phyloP scores from a whole-genome alignment of 2,329 filamentous ascomycete genomes.

The Xylariaceae sp. region DNA sequence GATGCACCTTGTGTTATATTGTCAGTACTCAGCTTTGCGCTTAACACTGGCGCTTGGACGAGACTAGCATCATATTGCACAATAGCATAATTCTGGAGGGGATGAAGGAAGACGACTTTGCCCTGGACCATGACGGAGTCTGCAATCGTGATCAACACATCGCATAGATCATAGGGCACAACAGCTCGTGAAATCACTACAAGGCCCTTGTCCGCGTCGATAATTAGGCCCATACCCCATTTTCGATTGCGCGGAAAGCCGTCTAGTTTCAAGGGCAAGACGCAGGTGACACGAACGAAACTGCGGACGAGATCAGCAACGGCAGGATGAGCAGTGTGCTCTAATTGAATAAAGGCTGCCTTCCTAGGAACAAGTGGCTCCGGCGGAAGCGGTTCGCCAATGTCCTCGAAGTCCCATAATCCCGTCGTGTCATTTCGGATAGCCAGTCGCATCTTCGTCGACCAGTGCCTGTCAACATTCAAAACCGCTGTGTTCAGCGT shows the following conservation, averaged over 20 bases:
- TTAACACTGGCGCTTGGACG: conserved; percentile 90
- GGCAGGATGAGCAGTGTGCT: conserved; percentile 80
- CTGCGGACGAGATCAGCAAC: conserved; percentile 92
- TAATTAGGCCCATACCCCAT: conserved; percentile 94
- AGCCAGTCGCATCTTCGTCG: conserved; percentile 88
- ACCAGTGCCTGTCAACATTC: conserved; percentile 93
- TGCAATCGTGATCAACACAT: conserved; percentile 92
- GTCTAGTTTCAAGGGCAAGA: conserved; percentile 93
- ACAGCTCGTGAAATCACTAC: conserved; percentile 93
- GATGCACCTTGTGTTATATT: conserved; percentile 89
- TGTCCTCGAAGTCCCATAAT: conserved; percentile 88
- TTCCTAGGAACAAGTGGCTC: conserved; percentile 67
- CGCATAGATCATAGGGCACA: conserved; percentile 93
- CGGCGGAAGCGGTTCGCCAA: conserved; percentile 76
- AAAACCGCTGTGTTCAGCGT: conserved; percentile 91
- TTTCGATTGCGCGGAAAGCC: conserved; percentile 95
- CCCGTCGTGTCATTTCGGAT: conserved; percentile 86
- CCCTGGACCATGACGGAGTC: conserved; percentile 93
- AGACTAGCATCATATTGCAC: conserved; percentile 90
- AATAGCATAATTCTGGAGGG: conserved; percentile 93
- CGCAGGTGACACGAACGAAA: conserved; percentile 89
- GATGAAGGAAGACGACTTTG: conserved; percentile 93
- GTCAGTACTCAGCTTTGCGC: conserved; percentile 75
- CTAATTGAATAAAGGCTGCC: conserved; percentile 87
- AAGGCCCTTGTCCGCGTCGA: conserved; percentile 92